A percentile compares a stretch with the other conserved stretches of the same genome.
phyloP scores from a whole-genome alignment of 805 yeast species.

The Vanderwaltozyma polyspora region DNA sequence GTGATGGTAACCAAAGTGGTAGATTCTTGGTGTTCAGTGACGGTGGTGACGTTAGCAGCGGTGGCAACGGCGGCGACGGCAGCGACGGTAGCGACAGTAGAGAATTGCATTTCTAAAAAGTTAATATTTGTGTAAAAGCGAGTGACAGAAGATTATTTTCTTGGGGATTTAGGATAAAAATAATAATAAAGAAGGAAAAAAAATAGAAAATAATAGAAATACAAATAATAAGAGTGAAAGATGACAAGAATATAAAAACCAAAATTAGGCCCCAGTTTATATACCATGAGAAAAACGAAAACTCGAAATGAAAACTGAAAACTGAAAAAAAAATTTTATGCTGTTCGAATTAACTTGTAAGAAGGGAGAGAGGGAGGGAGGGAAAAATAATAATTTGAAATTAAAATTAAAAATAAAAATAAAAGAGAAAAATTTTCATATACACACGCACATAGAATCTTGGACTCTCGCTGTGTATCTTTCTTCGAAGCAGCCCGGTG shows the following conservation, averaged over 20 bases:
- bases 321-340: not conserved
- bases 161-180: slow-evolving; percentile 5
- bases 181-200: not conserved
- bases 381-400: not conserved
- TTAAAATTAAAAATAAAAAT: too few relatives aligned
- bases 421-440: too few relatives aligned
- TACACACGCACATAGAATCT: too few relatives aligned
- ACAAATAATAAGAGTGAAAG: not conserved
- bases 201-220: not conserved
- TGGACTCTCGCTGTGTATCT: too few relatives aligned
- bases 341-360: not conserved
- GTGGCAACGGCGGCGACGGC: slow-evolving; percentile 26
- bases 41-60: slow-evolving; percentile 20
- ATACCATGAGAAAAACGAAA: not conserved
- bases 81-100: slow-evolving; percentile 30
- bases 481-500: too few relatives aligned
- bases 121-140: slow-evolving; percentile 13
- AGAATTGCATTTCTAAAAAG: slow-evolving; percentile 28
- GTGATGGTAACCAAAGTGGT: slow-evolving; percentile 31
- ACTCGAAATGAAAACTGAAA: too few relatives aligned
- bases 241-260: not conserved
- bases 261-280: too few relatives aligned
- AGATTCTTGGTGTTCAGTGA: slow-evolving; percentile 12
- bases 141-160: slow-evolving; percentile 22
- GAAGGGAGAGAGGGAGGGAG: not conserved